phyloP scores from a whole-genome alignment of 2,329 filamentous ascomycete species.

The Aspergillus jensenii region DNA sequence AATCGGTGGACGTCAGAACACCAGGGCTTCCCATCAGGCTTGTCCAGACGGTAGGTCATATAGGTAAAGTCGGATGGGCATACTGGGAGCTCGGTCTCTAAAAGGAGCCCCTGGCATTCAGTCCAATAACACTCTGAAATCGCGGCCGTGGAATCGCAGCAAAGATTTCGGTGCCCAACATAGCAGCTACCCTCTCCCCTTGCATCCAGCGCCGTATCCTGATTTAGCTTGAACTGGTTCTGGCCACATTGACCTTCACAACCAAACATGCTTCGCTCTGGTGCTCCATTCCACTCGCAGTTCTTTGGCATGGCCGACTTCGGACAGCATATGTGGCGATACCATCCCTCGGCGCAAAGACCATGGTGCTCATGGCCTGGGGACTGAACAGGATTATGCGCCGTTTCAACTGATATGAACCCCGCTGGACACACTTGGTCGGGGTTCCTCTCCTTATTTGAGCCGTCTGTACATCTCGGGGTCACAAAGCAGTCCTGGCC shows the following conservation, averaged over 20 bases:
- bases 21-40: constrained; percentile 10
- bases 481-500: constrained; percentile 11
- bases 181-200: constrained; percentile 14
- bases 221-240: constrained; percentile 17
- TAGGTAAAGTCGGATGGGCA: constrained; percentile 8
- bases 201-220: constrained; percentile 14
- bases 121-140: background rate
- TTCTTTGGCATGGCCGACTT: constrained; percentile 25
- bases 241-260: constrained; percentile 7
- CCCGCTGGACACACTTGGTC: constrained; percentile 24
- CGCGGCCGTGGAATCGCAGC: constrained; percentile 16
- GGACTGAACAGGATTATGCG: constrained; percentile 13
- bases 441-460: constrained; percentile 9
- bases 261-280: constrained; percentile 15
- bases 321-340: constrained; percentile 30
- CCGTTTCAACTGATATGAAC: constrained; percentile 11
- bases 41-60: constrained; percentile 16
- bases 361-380: constrained; percentile 1
- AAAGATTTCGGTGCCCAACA: constrained; percentile 10
- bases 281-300: constrained; percentile 28
- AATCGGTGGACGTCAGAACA: constrained; percentile 4
- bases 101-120: constrained; percentile 19
- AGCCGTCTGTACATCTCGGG: constrained; percentile 22
- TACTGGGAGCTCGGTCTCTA: background rate
- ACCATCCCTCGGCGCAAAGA: constrained; percentile 23